Base-by-base conservation (phyloP, 2,329 filamentous ascomycete genomes). In the Colletotrichum navitas region DNA sequence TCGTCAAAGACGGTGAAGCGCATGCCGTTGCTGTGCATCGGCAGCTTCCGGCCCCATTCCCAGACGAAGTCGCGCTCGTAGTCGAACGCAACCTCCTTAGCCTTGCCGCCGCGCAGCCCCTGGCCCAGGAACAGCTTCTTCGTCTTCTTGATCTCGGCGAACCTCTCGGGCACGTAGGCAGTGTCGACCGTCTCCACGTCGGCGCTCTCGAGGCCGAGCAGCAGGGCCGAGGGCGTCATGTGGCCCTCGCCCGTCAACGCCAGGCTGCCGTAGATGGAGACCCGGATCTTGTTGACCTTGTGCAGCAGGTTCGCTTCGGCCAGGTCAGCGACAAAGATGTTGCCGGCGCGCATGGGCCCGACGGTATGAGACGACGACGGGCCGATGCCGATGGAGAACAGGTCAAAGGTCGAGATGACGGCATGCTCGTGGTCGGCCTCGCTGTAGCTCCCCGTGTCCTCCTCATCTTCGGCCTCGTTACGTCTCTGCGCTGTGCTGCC, bases 1-100 rank as follows among this genome's bases (percentile, higher is more conserved):
- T 83, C 75, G 66, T 86, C 84, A 58, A 84, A 87, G 3, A 86
- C 85, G n/a, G 80, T 85, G 64, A 87, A 81, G 1, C 85, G 84
- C 85, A 87, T 86, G 52, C 85, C 85, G 63, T 87, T 87, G 78
- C 85, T 87, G 75, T 87, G 85, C 56, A 86, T 73, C 0, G 85
- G 83, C n/a, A 87, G 80, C 75, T 86, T 87, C 32, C 82, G 82
- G 3, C 84, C 83, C 85, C 85, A 87, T 76, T 87, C 83, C 85
- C 85, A 87, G 7, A 80, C 79, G 75, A 87, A 87, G 69, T 86
- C 84, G 43, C 78, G 78, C 10, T 85, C 82, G 68, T 87, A 87
- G 74, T 86, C 82, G 61, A 87, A 87, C n/a, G 78, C 78, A 3
- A 87, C 82, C 75, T 85, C 82, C 72, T 81, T 85, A 12, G 82